Evolutionary conservation across 495 filamentous ascomycete species (phyloP).

Genomic region (Trichoderma parareesei): DNA sequence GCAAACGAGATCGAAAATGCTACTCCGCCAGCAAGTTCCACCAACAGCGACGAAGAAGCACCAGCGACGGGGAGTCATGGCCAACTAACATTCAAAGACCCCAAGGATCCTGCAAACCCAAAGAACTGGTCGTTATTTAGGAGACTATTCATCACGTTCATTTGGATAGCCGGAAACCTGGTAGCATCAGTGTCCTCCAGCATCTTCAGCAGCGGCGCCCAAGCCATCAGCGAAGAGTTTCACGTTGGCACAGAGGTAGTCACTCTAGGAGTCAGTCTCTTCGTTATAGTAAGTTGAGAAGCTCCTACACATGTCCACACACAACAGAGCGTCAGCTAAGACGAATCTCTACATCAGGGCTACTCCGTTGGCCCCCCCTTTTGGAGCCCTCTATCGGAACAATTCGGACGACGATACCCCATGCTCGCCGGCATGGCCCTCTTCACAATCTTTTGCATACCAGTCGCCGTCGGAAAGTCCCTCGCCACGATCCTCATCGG

Average conservation of each 20-base stretch:
- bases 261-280: slow-evolving; percentile 45
- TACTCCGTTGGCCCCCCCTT: slow-evolving; percentile 37
- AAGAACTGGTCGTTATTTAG: slow-evolving; percentile 39
- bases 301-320: too few relatives aligned
- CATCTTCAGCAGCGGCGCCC: slow-evolving; percentile 47
- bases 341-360: slow-evolving; percentile 13
- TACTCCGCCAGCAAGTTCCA: not conserved
- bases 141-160: slow-evolving; percentile 54
- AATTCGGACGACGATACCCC: slow-evolving; percentile 48
- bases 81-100: slow-evolving; percentile 17
- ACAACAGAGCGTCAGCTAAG: too few relatives aligned
- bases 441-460: slow-evolving; percentile 55
- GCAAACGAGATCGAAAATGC: not conserved
- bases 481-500: slow-evolving; percentile 52
- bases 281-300: slow-evolving; percentile 37
- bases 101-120: slow-evolving; percentile 48
- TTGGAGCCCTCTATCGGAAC: slow-evolving; percentile 51
- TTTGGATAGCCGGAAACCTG: slow-evolving; percentile 49
- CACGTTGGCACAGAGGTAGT: slow-evolving; percentile 39
- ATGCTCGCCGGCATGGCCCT: slow-evolving; percentile 47
- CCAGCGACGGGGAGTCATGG: not conserved
- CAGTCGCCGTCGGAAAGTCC: slow-evolving; percentile 53
- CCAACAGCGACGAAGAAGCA: not conserved
- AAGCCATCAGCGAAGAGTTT: slow-evolving; percentile 38
- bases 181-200: slow-evolving; percentile 48